Conservation (phyloP, 1,284 basidiomycete genomes). For the Inonotus obliquus region DNA sequence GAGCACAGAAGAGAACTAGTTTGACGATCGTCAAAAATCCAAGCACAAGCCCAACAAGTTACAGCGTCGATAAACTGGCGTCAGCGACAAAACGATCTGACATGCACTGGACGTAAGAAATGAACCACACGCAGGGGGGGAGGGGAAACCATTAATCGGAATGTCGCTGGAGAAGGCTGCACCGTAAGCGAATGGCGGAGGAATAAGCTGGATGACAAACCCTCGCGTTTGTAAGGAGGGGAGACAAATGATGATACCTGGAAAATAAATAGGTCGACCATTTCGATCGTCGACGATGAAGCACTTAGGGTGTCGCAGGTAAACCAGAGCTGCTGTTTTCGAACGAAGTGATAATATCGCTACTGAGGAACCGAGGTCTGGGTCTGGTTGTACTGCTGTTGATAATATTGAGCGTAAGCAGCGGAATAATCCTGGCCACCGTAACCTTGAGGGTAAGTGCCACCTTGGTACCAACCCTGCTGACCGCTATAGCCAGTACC, state of each 20-base stretch:
- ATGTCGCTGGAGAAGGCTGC: constrained; percentile 1
- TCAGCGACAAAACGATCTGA: constrained; percentile 3
- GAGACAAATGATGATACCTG: neutral
- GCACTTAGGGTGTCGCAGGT: constrained; percentile 9
- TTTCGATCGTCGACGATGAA: neutral
- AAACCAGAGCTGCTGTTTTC: neutral
- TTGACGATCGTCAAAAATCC: neutral
- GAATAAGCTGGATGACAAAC: neutral
- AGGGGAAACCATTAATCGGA: neutral
- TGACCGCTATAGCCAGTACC: constrained; percentile 12
- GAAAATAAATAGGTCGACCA: constrained; percentile 1
- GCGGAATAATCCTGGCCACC: constrained; percentile 54
- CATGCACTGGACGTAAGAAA: neutral
- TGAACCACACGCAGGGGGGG: neutral
- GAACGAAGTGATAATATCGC: neutral
- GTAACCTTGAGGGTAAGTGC: constrained; percentile 11
- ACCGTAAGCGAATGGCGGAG: neutral
- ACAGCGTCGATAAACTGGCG: neutral
- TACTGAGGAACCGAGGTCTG: constrained; percentile 13
- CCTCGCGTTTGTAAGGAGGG: neutral
- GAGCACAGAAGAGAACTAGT: neutral
- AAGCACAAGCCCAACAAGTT: neutral
- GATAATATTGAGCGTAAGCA: constrained; percentile 66
- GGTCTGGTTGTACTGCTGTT: constrained; percentile 19
- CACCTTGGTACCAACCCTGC: constrained; percentile 19